phyloP scores from a whole-genome alignment of 495 filamentous ascomycete species.

The Rhypophila decipiens region DNA sequence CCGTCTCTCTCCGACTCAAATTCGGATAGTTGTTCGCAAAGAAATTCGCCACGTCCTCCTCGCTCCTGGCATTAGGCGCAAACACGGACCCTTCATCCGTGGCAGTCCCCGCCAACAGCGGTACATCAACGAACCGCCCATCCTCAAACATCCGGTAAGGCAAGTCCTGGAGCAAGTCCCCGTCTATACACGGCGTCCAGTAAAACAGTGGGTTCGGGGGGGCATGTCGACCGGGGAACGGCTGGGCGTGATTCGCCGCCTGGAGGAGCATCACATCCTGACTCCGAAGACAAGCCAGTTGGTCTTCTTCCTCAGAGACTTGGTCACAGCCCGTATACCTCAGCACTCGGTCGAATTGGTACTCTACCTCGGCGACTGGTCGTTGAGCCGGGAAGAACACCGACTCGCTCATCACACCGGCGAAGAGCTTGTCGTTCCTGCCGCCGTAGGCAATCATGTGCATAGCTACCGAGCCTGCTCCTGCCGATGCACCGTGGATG shows the following conservation, averaged over 20 bases:
- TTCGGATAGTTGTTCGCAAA: slow-evolving; percentile 39
- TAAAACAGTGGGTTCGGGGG: slow-evolving; percentile 47
- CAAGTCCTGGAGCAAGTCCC: slow-evolving; percentile 42
- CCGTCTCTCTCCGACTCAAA: slow-evolving; percentile 42
- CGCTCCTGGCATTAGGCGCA: slow-evolving; percentile 38
- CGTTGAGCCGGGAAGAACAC: slow-evolving; percentile 42
- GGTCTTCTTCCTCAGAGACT: not conserved
- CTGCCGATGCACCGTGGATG: slow-evolving; percentile 67
- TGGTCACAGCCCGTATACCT: slow-evolving; percentile 23
- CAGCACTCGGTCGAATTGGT: slow-evolving; percentile 31
- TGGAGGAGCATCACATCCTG: slow-evolving; percentile 44
- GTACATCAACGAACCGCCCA: slow-evolving; percentile 25
- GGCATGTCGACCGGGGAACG: slow-evolving; percentile 37
- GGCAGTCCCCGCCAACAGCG: slow-evolving; percentile 35
- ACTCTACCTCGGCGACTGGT: slow-evolving; percentile 33
- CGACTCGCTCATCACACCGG: slow-evolving; percentile 34
- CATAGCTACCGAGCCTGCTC: slow-evolving; percentile 58
- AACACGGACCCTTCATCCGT: slow-evolving; percentile 50
- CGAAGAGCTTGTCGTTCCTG: slow-evolving; percentile 30
- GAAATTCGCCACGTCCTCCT: slow-evolving; percentile 40
- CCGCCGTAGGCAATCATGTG: slow-evolving; percentile 57
- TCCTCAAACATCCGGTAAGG: slow-evolving; percentile 22
- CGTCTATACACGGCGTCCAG: slow-evolving; percentile 58
- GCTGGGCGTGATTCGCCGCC: slow-evolving; percentile 40
- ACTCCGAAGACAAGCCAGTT: slow-evolving; percentile 46